Percentiles rank a stretch among this genome's conserved stretches.
Evolutionary conservation across 2,329 filamentous ascomycete genomes (phyloP).

Genomic region (Neofusicoccum kwambonambiense): DNA sequence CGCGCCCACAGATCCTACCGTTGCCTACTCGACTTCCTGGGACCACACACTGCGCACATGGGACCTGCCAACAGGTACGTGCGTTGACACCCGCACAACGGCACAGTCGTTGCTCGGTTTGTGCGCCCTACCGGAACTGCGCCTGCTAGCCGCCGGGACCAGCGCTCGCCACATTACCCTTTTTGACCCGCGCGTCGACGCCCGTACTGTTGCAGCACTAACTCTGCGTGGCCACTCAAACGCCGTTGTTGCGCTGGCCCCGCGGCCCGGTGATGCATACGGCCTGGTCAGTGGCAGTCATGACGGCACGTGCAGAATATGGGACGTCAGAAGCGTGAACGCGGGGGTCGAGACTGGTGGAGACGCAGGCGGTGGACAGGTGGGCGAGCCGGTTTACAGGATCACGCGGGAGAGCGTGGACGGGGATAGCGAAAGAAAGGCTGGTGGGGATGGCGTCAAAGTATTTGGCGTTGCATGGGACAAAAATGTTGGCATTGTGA

Average conservation of each 20-base stretch:
- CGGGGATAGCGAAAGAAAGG: conserved; percentile 55
- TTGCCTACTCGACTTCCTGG: conserved; percentile 87
- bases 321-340: conserved; percentile 79
- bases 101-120: conserved; percentile 81
- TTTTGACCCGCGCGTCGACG: conserved; percentile 82
- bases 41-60: conserved; percentile 90
- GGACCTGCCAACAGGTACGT: conserved; percentile 76
- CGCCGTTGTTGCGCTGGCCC: conserved; percentile 59
- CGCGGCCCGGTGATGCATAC: conserved; percentile 68
- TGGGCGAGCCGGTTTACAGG: conserved; percentile 72
- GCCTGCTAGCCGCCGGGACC: conserved; percentile 71
- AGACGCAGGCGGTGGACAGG: conserved; percentile 57
- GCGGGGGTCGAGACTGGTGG: conserved; percentile 47
- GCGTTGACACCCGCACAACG: conserved; percentile 80
- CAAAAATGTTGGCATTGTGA: conserved; percentile 80
- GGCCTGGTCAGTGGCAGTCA: conserved; percentile 86
- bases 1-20: conserved; percentile 78
- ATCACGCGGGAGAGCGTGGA: conserved; percentile 71
- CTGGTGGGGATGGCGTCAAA: conserved; percentile 81
- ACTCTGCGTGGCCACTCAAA: conserved; percentile 90
- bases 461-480: conserved; percentile 90
- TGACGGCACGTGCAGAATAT: conserved; percentile 89
- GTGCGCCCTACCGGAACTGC: conserved; percentile 65
- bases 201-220: conserved; percentile 76
- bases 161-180: conserved; percentile 84